Evolutionary conservation across 257 asterid species (phyloP), one percentile per base, ranked within the genome.

Genomic region (Lycium barbarum): DNA sequence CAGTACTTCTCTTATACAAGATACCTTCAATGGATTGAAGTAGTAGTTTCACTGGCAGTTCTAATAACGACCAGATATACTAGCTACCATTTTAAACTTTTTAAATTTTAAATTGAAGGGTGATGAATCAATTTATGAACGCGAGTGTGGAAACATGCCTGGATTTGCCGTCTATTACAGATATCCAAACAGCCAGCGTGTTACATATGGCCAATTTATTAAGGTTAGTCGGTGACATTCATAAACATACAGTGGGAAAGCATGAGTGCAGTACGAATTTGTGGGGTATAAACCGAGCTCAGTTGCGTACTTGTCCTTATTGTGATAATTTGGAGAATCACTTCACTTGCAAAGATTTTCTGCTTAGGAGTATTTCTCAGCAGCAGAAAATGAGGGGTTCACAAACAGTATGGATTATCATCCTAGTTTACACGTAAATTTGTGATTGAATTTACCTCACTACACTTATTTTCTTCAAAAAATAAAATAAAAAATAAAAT

Each of bases 91-190:
- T 78, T 51, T 36, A 53, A 53, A 51, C 26, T 78, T 78, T 76
- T 78, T 15, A 35, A 53, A 14, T 78, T 53, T 78, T 33, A 78
- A 53, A 78, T 78, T 53, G 82, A 53, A 78, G 99, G 93, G 95
- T 81, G 98, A 95, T 87, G 98, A 94, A 92, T 89, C 97, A 74
- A 85, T 95, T 87, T 97, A 97, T 82, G 99, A 95, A 91, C 94
- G 95, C 35, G 99, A 97, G 90, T 97, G 99, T 58, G 98, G 99
- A 85, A 95, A 94, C 92, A 97, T 94, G 99, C 99, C 99, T 9
- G 99, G 99, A 53, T 97, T 97, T 91, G 99, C 99, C 71, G 97
- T 97, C 80, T 97, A 97, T 87, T 97, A 97, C 84, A 91, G 98
- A 90, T 95, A 93, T 86, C 99, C 99, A 67, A 93, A 97, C 89